phyloP scores from a whole-genome alignment of 495 filamentous ascomycete genomes.

The Aeminium ludgeri region DNA sequence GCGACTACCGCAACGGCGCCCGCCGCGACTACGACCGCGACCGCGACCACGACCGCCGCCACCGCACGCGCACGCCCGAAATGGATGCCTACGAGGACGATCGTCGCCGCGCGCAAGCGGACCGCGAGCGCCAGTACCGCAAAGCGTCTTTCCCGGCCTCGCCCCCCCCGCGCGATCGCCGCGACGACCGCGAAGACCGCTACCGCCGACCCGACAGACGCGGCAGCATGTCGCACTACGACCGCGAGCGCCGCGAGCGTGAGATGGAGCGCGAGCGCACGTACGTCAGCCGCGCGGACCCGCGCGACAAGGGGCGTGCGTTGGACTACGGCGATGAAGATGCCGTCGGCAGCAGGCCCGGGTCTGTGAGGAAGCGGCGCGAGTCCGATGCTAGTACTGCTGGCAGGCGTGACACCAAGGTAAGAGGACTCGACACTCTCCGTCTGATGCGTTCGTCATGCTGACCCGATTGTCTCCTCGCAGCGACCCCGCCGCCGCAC shows the following conservation, averaged over 20 bases:
- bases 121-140: slow-evolving; percentile 73
- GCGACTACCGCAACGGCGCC: slow-evolving; percentile 8
- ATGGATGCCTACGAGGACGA: slow-evolving; percentile 78
- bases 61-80: slow-evolving; percentile 65
- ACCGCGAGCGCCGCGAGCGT: slow-evolving; percentile 58
- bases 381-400: slow-evolving; percentile 56
- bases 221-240: slow-evolving; percentile 30
- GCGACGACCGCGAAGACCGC: slow-evolving; percentile 28
- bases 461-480: neutral
- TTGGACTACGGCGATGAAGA: slow-evolving; percentile 71
- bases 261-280: slow-evolving; percentile 72
- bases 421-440: slow-evolving; percentile 27
- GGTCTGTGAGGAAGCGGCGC: slow-evolving; percentile 41
- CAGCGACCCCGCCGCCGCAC: slow-evolving; percentile 14
- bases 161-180: slow-evolving; percentile 28
- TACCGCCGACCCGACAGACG: slow-evolving; percentile 8
- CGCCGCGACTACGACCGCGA: slow-evolving; percentile 19
- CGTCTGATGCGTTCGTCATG: neutral
- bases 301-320: slow-evolving; percentile 54
- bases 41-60: slow-evolving; percentile 39
- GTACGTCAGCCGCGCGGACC: slow-evolving; percentile 56
- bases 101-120: slow-evolving; percentile 66
- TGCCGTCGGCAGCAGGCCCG: slow-evolving; percentile 32
- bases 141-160: slow-evolving; percentile 45
- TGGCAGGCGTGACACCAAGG: slow-evolving; percentile 36